Percentiles rank a stretch among this genome's conserved stretches.
Conservation (phyloP, 163 green algal genomes). For the Prototheca wickerhamii region DNA sequence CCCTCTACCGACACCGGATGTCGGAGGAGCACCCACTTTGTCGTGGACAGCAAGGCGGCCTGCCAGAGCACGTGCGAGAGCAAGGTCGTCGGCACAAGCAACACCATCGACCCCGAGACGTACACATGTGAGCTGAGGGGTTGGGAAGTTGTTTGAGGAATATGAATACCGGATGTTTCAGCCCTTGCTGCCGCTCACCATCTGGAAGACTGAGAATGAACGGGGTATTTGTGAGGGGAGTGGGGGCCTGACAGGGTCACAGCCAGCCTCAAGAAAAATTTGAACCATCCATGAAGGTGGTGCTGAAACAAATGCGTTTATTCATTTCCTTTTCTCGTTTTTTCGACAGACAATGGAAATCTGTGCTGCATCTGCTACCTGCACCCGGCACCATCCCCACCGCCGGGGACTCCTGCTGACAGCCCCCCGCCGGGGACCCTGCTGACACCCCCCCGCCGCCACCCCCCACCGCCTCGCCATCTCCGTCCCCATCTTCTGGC, state of each 20-base stretch:
- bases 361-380: slow-evolving; percentile 6
- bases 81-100: not conserved
- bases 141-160: not conserved
- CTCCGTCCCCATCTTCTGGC: not conserved
- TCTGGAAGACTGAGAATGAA: not conserved
- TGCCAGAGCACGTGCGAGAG: not conserved
- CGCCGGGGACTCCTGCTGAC: not conserved
- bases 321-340: not conserved
- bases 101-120: not conserved
- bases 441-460: not conserved
- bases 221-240: no score
- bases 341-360: not conserved
- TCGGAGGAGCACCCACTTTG: not conserved
- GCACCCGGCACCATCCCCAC: not conserved
- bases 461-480: not conserved
- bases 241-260: not conserved
- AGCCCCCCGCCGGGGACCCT: not conserved
- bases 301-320: not conserved
- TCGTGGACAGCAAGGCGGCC: not conserved
- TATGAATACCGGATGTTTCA: not conserved
- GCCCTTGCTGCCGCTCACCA: not conserved
- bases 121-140: not conserved
- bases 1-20: not conserved
- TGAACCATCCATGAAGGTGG: not conserved
- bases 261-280: not conserved